phyloP scores from a whole-genome alignment of 192 early-diverging fungal genomes.

The Coemansia sp. region DNA sequence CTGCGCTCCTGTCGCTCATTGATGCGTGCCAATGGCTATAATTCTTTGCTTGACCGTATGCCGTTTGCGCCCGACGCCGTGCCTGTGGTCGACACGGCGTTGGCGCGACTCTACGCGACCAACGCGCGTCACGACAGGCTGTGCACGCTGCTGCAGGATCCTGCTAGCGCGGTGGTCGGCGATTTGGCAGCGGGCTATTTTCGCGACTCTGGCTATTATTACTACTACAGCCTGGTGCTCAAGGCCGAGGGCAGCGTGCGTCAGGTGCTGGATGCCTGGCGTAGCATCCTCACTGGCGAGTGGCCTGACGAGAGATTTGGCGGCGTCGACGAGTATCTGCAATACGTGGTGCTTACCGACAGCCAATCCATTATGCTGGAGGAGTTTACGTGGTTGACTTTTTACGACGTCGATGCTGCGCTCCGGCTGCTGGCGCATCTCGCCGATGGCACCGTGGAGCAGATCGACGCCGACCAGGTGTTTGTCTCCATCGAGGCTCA shows the following conservation, averaged over 20 bases:
- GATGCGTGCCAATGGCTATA: neutral
- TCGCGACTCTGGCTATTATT: slow-evolving; percentile 19
- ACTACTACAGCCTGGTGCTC: slow-evolving; percentile 42
- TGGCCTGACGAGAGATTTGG: slow-evolving; percentile 28
- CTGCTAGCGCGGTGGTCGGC: slow-evolving; percentile 14
- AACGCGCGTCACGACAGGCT: slow-evolving; percentile 21
- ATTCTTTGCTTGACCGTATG: no score
- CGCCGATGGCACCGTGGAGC: slow-evolving; percentile 17
- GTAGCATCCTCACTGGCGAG: slow-evolving; percentile 22
- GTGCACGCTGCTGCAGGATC: slow-evolving; percentile 9
- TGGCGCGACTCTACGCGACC: slow-evolving; percentile 35
- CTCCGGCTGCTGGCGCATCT: slow-evolving; percentile 19
- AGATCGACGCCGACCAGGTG: slow-evolving; percentile 33
- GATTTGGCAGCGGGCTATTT: slow-evolving; percentile 30
- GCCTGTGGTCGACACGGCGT: slow-evolving; percentile 39
- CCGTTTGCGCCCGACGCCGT: slow-evolving; percentile 29
- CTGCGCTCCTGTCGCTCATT: slow-evolving; percentile 23
- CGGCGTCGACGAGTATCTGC: slow-evolving; percentile 41
- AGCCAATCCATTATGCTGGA: slow-evolving; percentile 15
- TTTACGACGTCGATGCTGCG: slow-evolving; percentile 15
- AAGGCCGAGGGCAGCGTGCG: slow-evolving; percentile 23
- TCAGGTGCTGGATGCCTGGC: slow-evolving; percentile 35
- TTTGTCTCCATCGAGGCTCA: slow-evolving; percentile 18
- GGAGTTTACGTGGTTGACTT: slow-evolving; percentile 39
- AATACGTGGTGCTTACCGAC: slow-evolving; percentile 9